These are phyloP conservation scores for Telfairia occidentalis DNA, from an alignment of 331 rosid species.

Conservation along the genomic window DNA sequence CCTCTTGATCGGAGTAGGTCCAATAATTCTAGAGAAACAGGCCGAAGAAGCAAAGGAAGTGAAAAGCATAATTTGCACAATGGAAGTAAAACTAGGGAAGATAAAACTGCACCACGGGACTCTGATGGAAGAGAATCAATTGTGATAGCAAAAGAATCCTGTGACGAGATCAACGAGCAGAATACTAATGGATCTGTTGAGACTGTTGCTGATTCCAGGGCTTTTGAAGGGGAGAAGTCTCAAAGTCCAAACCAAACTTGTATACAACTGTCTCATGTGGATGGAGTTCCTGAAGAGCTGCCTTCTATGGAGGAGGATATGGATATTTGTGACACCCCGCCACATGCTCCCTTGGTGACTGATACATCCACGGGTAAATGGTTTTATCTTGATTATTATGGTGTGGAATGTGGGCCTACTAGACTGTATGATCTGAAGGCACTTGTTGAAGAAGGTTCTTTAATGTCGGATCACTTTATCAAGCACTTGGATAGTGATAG, in stretches of 20 bases:
- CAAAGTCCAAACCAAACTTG: constrained; percentile 41
- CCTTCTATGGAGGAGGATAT: constrained; percentile 98
- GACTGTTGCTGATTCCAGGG: constrained; percentile 27
- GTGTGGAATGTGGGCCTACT: constrained; percentile 77
- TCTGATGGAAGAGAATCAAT: constrained; percentile 27
- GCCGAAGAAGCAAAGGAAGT: constrained; percentile 34
- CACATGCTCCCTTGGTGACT: constrained; percentile 62
- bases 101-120: constrained; percentile 44
- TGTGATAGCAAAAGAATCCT: constrained; percentile 47
- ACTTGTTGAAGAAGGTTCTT: constrained; percentile 77
- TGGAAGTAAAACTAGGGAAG: constrained; percentile 47
- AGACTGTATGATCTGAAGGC: constrained; percentile 63
- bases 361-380: constrained; percentile 72
- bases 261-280: constrained; percentile 35
- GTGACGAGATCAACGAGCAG: constrained; percentile 29
- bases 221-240: constrained; percentile 38
- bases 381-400: constrained; percentile 82
- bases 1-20: constrained; percentile 44
- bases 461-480: constrained; percentile 80
- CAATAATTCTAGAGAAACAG: constrained; percentile 33
- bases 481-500: constrained; percentile 89
- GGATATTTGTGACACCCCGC: constrained; percentile 99
- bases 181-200: constrained; percentile 29
- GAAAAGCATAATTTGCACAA: constrained; percentile 38
- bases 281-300: constrained; percentile 55